Evolutionary conservation across 495 filamentous ascomycete genomes (phyloP).

Genomic region (Letharia columbiana): DNA sequence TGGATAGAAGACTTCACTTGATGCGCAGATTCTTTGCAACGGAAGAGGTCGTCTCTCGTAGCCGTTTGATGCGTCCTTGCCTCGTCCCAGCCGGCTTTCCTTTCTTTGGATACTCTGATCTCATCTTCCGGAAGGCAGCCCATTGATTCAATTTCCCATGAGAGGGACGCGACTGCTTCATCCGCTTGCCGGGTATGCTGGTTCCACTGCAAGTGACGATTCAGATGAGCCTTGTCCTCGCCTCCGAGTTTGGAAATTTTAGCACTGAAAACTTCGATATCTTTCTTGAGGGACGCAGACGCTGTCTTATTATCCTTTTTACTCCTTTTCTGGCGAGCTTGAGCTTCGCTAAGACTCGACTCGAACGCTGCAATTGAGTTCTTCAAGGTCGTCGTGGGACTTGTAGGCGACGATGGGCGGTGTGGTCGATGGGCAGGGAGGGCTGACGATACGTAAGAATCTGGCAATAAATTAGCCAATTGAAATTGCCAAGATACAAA

Average conservation of each 20-base stretch:
- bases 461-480: slow-evolving; percentile 14
- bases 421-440: slow-evolving; percentile 51
- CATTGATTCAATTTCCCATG: slow-evolving; percentile 55
- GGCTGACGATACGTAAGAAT: slow-evolving; percentile 31
- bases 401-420: slow-evolving; percentile 75
- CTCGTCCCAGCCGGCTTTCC: slow-evolving; percentile 52
- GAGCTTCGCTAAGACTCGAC: slow-evolving; percentile 66
- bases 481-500: not conserved
- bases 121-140: slow-evolving; percentile 62
- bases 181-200: slow-evolving; percentile 78
- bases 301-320: slow-evolving; percentile 73
- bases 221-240: slow-evolving; percentile 72
- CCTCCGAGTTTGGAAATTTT: slow-evolving; percentile 63
- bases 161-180: slow-evolving; percentile 55
- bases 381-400: slow-evolving; percentile 81
- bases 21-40: slow-evolving; percentile 54
- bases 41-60: slow-evolving; percentile 49
- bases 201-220: slow-evolving; percentile 67
- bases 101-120: slow-evolving; percentile 48
- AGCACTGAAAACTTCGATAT: slow-evolving; percentile 65
- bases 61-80: slow-evolving; percentile 55
- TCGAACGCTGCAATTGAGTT: slow-evolving; percentile 79
- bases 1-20: slow-evolving; percentile 55
- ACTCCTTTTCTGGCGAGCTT: slow-evolving; percentile 60
- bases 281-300: slow-evolving; percentile 61